These are phyloP conservation scores for Tubosaeta sp. DNA, from an alignment of 768 basidiomycete genomes.

Conservation along the genomic window DNA sequence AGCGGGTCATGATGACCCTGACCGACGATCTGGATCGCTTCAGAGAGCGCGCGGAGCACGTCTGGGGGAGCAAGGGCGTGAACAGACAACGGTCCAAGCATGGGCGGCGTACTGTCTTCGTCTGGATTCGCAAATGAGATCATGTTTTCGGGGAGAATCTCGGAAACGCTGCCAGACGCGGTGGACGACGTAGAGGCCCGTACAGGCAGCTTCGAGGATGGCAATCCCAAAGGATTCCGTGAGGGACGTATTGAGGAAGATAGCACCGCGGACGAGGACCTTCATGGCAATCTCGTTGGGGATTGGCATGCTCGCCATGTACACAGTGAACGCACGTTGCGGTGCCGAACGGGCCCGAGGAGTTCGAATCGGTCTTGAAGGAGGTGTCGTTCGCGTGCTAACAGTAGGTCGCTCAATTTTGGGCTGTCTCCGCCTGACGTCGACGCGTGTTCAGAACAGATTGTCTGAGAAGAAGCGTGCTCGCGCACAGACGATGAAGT, in stretches of 20 bases:
- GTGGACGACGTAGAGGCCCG: slow-evolving; percentile 90
- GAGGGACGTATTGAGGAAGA: slow-evolving; percentile 92
- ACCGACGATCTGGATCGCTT: slow-evolving; percentile 70
- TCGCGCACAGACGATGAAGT: slow-evolving; percentile 75
- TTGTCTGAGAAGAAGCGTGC: neutral
- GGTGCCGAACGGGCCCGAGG: slow-evolving; percentile 74
- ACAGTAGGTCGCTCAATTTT: slow-evolving; percentile 88
- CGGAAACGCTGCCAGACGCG: slow-evolving; percentile 93
- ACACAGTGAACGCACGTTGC: slow-evolving; percentile 53
- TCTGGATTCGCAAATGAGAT: slow-evolving; percentile 93
- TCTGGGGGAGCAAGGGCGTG: slow-evolving; percentile 45
- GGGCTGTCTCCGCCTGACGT: slow-evolving; percentile 85
- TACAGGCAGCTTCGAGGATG: slow-evolving; percentile 95
- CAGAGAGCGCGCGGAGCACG: slow-evolving; percentile 75
- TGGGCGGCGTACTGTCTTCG: slow-evolving; percentile 68
- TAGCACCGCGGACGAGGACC: slow-evolving; percentile 84
- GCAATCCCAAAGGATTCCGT: slow-evolving; percentile 97
- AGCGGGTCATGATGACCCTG: slow-evolving; percentile 69
- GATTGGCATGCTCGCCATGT: neutral
- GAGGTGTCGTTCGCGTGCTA: slow-evolving; percentile 89
- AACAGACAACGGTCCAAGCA: neutral
- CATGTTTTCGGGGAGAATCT: slow-evolving; percentile 91
- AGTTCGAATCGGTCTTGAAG: slow-evolving; percentile 92
- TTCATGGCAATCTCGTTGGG: slow-evolving; percentile 25
- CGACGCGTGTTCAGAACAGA: neutral